Evolutionary conservation across 1,284 basidiomycete species (phyloP).

Genomic region (Ceratobasidium sp.): DNA sequence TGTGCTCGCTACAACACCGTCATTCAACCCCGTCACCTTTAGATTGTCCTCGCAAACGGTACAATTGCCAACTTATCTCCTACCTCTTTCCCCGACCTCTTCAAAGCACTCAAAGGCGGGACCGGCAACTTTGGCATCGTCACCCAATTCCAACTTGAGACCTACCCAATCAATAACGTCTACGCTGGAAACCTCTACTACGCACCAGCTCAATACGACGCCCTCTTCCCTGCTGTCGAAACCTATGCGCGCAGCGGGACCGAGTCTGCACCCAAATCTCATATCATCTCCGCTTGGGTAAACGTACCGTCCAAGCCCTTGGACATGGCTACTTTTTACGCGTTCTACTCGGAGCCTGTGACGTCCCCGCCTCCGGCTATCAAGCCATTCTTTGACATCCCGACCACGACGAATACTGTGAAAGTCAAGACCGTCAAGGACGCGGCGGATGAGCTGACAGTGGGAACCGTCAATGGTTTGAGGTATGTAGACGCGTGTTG

Average conservation of each 20-base stretch:
- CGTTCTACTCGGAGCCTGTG: slow-evolving; percentile 24
- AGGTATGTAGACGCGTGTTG: slow-evolving; percentile 1
- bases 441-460: slow-evolving; percentile 3
- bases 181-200: slow-evolving; percentile 28
- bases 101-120: slow-evolving; percentile 24
- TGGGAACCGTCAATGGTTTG: neutral
- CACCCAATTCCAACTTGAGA: slow-evolving; percentile 12
- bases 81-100: neutral
- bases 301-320: slow-evolving; percentile 13
- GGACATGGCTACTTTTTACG: slow-evolving; percentile 23
- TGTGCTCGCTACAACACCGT: neutral
- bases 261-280: slow-evolving; percentile 20
- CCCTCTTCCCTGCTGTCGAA: slow-evolving; percentile 3
- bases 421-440: slow-evolving; percentile 30
- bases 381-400: slow-evolving; percentile 21
- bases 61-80: slow-evolving; percentile 3
- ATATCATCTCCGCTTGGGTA: slow-evolving; percentile 9
- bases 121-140: slow-evolving; percentile 30
- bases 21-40: neutral
- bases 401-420: slow-evolving; percentile 13
- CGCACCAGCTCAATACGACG: neutral
- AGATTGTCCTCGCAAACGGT: slow-evolving; percentile 33
- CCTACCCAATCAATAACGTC: slow-evolving; percentile 11
- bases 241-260: neutral
- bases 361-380: slow-evolving; percentile 9